phyloP scores from a whole-genome alignment of 2,329 filamentous ascomycete genomes.

The Epichloe glyceriae region DNA sequence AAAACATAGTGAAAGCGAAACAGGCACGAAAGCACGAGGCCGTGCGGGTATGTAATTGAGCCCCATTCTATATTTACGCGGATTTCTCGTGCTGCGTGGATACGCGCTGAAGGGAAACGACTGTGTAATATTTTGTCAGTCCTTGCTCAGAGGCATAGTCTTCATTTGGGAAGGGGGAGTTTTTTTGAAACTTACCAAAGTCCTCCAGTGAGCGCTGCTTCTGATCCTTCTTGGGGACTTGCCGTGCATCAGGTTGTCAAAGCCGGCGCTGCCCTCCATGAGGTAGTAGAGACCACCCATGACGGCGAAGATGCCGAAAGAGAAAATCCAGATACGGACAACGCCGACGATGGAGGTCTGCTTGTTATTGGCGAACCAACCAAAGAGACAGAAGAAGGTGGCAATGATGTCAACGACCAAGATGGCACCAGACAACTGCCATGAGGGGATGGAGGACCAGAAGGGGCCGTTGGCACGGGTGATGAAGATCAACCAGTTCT shows the following conservation, averaged over 20 bases:
- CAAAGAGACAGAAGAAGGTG: slow-evolving; percentile 75
- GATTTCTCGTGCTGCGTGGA: slow-evolving; percentile 88
- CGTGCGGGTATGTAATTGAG: slow-evolving; percentile 26
- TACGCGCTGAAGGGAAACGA: slow-evolving; percentile 79
- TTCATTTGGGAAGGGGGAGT: not conserved
- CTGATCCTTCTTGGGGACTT: slow-evolving; percentile 70
- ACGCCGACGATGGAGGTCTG: slow-evolving; percentile 70
- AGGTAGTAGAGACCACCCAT: slow-evolving; percentile 65
- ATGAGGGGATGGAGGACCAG: slow-evolving; percentile 81
- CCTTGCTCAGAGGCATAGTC: not conserved
- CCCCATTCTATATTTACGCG: slow-evolving; percentile 36
- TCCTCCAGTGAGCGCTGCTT: slow-evolving; percentile 81
- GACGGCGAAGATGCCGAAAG: slow-evolving; percentile 77
- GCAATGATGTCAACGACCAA: slow-evolving; percentile 71
- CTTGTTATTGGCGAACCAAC: slow-evolving; percentile 55
- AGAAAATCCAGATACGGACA: slow-evolving; percentile 83
- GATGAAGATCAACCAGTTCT: slow-evolving; percentile 97
- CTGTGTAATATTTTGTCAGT: slow-evolving; percentile 43
- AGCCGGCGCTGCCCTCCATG: slow-evolving; percentile 66
- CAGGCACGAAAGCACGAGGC: slow-evolving; percentile 18
- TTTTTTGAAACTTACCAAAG: slow-evolving; percentile 52
- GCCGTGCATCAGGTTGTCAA: slow-evolving; percentile 89
- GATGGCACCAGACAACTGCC: slow-evolving; percentile 70
- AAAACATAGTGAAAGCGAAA: slow-evolving; percentile 26
- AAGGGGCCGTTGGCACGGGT: slow-evolving; percentile 86